phyloP scores from a whole-genome alignment of 495 filamentous ascomycete genomes.

The Podospora pseudocomata region DNA sequence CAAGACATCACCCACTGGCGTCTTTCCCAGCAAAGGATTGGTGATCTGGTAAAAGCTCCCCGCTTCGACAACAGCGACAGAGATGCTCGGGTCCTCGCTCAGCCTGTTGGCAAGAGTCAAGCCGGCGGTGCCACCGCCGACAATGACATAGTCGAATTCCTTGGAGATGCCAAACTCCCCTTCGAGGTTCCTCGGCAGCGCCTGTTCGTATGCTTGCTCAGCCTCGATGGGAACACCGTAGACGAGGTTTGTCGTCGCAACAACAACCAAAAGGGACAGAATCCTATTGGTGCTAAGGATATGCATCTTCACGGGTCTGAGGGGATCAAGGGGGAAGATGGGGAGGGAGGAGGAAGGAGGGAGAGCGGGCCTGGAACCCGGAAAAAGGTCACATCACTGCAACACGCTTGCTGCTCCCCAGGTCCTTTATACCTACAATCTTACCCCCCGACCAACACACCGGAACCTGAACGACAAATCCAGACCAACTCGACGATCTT shows the following conservation, averaged over 20 bases:
- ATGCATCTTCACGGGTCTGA: neutral
- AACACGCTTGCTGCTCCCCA: neutral
- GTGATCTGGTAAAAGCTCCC: slow-evolving; percentile 25
- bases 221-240: neutral
- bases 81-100: slow-evolving; percentile 37
- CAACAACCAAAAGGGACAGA: neutral
- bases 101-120: slow-evolving; percentile 48
- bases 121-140: slow-evolving; percentile 44
- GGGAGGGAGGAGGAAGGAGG: neutral
- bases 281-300: neutral
- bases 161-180: neutral
- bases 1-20: neutral
- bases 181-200: neutral
- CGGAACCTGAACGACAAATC: too few species aligned
- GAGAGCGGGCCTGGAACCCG: too few species aligned
- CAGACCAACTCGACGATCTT: neutral
- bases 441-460: too few species aligned
- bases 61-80: slow-evolving; percentile 46
- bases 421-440: neutral
- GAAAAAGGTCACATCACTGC: neutral
- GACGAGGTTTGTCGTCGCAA: too few species aligned
- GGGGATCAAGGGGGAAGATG: neutral
- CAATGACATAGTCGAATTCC: slow-evolving; percentile 27
- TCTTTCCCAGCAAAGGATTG: neutral
- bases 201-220: neutral